phyloP scores from a whole-genome alignment of 257 asterid genomes.

The Handroanthus guayacan region DNA sequence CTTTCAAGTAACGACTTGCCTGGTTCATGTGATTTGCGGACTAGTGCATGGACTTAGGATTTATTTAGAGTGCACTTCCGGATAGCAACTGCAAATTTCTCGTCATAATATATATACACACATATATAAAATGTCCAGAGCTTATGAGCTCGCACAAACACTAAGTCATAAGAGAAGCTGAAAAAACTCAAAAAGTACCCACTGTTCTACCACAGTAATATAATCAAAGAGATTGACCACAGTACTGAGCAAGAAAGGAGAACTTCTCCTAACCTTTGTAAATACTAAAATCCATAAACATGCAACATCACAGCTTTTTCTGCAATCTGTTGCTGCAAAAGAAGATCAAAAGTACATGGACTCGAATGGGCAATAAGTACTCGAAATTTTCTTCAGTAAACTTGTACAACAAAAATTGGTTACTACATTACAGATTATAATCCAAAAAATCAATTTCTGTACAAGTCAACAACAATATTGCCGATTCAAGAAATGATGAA shows the following conservation, averaged over 20 bases:
- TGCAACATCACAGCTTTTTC: constrained; percentile 33
- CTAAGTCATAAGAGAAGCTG: background rate
- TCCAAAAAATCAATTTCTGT: constrained; percentile 40
- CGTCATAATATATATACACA: too few relatives aligned
- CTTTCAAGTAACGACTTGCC: too few relatives aligned
- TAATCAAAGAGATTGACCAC: background rate
- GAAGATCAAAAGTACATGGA: background rate
- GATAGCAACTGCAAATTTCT: too few relatives aligned
- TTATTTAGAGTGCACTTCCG: too few relatives aligned
- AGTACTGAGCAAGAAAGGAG: background rate
- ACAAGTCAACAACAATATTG: constrained; percentile 40
- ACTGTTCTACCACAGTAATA: background rate
- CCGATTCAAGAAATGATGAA: constrained; percentile 32
- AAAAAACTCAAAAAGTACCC: background rate
- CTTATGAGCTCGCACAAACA: too few relatives aligned
- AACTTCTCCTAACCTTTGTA: background rate
- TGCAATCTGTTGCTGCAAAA: constrained; percentile 26
- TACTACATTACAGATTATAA: constrained; percentile 28
- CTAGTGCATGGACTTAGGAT: too few relatives aligned
- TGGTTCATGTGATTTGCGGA: too few relatives aligned
- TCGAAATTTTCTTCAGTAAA: background rate
- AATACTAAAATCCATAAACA: background rate
- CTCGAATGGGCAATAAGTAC: constrained; percentile 14
- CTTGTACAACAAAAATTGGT: constrained; percentile 34
- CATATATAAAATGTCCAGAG: too few relatives aligned